Base-by-base conservation (phyloP, 352 stramenopile species). In the Globisporangium ultimum region DNA sequence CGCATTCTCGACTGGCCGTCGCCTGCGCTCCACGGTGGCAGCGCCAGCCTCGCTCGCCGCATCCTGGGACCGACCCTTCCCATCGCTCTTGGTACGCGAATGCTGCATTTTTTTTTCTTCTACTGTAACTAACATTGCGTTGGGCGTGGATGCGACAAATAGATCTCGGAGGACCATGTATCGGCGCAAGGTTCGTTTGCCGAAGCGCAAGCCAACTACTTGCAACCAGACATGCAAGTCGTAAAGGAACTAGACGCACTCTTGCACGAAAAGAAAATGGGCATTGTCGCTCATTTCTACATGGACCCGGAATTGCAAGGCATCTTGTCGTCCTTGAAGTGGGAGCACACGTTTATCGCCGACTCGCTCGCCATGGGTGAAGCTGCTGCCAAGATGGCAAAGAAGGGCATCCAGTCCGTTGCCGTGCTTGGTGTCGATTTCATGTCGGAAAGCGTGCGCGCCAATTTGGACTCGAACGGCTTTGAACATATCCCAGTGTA, bases 321-420 rank as follows among this genome's bases (percentile, higher is more conserved):
- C 53, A 76, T 93, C 15, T 60, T 96, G 6, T 89, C 85, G 54
- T 85, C 85, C 46, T 70, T 97, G 4, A 80, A 71, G 52, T 97
- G 89, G 81, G 81, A 88, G 43, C 78, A 98, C 60, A 97, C 98
- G 61, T 92, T 93, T 58, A 97, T 98, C 63, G 93, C 95, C 11
- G 96, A 99, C 77, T 98, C 95, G 36, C 74, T 99, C 9, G 95
- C 93, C 48, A 99, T 99, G 96, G 96, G 96, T n/a, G 96, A 99
- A 61, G 87, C 96, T 11, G 96, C 96, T 0, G 94, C 96, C 13
- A 89, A 94, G 63, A 99, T 99, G 96, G 96, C 90, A 17, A 63
- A 78, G 56, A 86, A 89, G 58, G 76, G 84, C n/a, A 94, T 95
- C 53, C 75, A 88, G 51, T 91, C 90, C 24, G 87, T 99, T 17